Evolutionary conservation across 1,284 basidiomycete genomes (phyloP).

Genomic region (Cutaneotrichosporon cavernicola): DNA sequence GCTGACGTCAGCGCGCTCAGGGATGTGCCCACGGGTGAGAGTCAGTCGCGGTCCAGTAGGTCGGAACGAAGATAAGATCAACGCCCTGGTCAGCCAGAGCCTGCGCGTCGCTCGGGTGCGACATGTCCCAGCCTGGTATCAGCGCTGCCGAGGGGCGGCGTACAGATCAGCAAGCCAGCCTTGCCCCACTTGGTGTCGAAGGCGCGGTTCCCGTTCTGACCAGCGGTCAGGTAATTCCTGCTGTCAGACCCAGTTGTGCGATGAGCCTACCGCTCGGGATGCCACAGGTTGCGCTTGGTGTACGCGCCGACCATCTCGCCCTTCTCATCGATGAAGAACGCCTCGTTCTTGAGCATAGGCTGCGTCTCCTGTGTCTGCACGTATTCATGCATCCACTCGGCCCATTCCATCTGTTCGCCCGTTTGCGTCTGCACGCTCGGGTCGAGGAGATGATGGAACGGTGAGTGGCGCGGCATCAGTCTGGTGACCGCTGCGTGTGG

Average conservation of each 20-base stretch:
- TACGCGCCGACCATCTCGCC: slow-evolving; percentile 42
- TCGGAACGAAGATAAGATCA: slow-evolving; percentile 49
- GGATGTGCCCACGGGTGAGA: slow-evolving; percentile 45
- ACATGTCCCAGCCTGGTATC: slow-evolving; percentile 50
- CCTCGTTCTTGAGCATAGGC: slow-evolving; percentile 41
- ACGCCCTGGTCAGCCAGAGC: slow-evolving; percentile 43
- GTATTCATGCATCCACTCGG: slow-evolving; percentile 32
- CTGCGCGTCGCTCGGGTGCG: slow-evolving; percentile 44
- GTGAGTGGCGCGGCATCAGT: slow-evolving; percentile 24
- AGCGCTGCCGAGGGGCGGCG: slow-evolving; percentile 12
- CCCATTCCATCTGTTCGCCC: slow-evolving; percentile 30
- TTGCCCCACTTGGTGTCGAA: slow-evolving; percentile 52
- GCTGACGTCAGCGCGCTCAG: slow-evolving; percentile 5
- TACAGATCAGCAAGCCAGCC: slow-evolving; percentile 50
- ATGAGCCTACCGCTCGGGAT: slow-evolving; percentile 47
- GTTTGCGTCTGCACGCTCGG: slow-evolving; percentile 18
- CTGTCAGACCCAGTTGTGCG: slow-evolving; percentile 11
- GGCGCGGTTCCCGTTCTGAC: slow-evolving; percentile 36
- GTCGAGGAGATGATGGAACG: slow-evolving; percentile 38
- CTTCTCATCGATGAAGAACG: slow-evolving; percentile 47
- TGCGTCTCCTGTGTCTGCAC: slow-evolving; percentile 29
- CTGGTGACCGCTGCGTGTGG: slow-evolving; percentile 21
- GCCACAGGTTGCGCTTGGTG: slow-evolving; percentile 52
- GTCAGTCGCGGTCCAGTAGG: slow-evolving; percentile 51
- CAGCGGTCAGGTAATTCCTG: slow-evolving; percentile 47